Conservation (phyloP, 768 basidiomycete species). For the Kwoniella europaea region DNA sequence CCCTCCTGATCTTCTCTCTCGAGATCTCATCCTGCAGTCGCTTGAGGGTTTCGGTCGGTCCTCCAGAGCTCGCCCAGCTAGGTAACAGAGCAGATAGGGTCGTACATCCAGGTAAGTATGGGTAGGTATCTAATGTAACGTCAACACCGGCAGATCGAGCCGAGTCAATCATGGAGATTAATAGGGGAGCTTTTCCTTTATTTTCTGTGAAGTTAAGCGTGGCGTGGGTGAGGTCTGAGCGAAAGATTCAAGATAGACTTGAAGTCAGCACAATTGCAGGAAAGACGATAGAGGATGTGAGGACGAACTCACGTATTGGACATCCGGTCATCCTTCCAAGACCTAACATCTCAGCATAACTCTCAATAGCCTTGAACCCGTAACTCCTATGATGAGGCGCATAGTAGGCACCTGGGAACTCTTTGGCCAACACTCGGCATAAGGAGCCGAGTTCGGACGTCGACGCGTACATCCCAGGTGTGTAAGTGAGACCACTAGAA, state of each 20-base stretch:
- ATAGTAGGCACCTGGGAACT: slow-evolving; percentile 51
- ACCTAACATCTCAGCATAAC: slow-evolving; percentile 53
- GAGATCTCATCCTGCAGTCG: slow-evolving; percentile 35
- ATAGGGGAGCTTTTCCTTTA: slow-evolving; percentile 43
- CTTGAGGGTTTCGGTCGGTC: slow-evolving; percentile 45
- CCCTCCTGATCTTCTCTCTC: slow-evolving; percentile 47
- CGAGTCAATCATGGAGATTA: slow-evolving; percentile 47
- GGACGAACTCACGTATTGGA: slow-evolving; percentile 45
- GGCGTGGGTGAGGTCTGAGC: slow-evolving; percentile 53
- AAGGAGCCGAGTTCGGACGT: slow-evolving; percentile 47
- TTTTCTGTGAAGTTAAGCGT: slow-evolving; percentile 56
- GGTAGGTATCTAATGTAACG: slow-evolving; percentile 54
- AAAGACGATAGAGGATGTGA: not conserved
- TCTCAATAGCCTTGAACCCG: slow-evolving; percentile 45
- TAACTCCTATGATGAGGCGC: slow-evolving; percentile 56
- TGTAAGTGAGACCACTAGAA: slow-evolving; percentile 52
- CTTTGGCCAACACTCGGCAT: slow-evolving; percentile 37
- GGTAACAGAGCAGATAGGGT: slow-evolving; percentile 52
- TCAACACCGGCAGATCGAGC: slow-evolving; percentile 41
- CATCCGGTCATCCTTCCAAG: slow-evolving; percentile 45
- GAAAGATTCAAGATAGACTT: too few species aligned
- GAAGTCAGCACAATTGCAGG: too few species aligned
- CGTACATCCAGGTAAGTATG: slow-evolving; percentile 54
- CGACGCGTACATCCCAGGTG: slow-evolving; percentile 57
- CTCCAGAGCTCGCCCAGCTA: slow-evolving; percentile 52